phyloP scores from a whole-genome alignment of 108 stramenopile species.

The Fragilaria crotonensis region DNA sequence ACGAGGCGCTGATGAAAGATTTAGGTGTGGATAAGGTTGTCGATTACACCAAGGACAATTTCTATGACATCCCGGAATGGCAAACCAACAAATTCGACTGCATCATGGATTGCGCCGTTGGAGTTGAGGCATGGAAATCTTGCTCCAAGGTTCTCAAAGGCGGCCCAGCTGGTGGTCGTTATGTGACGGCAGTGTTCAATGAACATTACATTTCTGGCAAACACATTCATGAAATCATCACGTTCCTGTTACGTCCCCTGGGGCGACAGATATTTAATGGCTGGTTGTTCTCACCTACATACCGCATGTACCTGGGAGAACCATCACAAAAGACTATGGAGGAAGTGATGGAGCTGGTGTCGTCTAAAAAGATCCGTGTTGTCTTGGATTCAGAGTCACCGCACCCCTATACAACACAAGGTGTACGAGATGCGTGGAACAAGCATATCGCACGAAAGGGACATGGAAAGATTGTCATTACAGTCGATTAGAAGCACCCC shows the following conservation, averaged over 20 bases:
- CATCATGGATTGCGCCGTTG: conserved; percentile 17
- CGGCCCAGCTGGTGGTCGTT: conserved; percentile 7
- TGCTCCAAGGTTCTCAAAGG: conserved; percentile 11
- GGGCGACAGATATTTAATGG: conserved; percentile 5
- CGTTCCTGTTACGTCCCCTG: conserved; percentile 4
- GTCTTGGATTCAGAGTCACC: conserved; percentile 8
- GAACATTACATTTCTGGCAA: conserved; percentile 7
- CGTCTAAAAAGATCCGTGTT: conserved; percentile 1
- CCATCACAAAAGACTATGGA: conserved; percentile 1
- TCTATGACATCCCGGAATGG: conserved; percentile 9
- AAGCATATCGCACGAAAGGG: conserved; percentile 7
- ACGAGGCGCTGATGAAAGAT: conserved; percentile 12
- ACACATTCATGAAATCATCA: conserved; percentile 4
- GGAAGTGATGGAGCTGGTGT: conserved; percentile 13
- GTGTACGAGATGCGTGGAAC: conserved; percentile 16
- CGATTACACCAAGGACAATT: conserved; percentile 16
- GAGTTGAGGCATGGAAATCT: conserved; percentile 6
- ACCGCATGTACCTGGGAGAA: conserved; percentile 5
- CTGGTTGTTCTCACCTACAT: conserved; percentile 4
- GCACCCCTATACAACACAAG: conserved; percentile 13
- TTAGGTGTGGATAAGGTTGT: conserved; percentile 25
- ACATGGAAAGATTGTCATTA: conserved; percentile 24
- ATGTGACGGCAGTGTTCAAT: conserved; percentile 8
- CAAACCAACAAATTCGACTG: conserved; percentile 14
- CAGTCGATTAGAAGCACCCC: too few species aligned